Conservation (phyloP, 2,329 filamentous ascomycete species). For the Cadophora sp. region DNA sequence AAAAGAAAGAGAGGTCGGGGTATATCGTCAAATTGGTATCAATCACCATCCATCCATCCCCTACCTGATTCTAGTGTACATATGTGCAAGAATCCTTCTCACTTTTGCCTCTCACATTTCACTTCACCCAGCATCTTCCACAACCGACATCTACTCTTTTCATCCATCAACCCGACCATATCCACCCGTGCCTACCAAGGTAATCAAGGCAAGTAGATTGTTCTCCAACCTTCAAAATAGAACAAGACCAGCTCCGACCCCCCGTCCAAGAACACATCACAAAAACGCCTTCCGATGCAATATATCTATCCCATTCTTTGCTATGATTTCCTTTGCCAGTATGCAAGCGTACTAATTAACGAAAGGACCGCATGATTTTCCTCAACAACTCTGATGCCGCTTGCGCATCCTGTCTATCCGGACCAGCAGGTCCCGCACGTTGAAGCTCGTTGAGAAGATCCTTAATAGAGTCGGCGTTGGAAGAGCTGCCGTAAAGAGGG, state of each 20-base stretch:
- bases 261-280: slow-evolving; percentile 4
- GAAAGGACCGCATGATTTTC: slow-evolving; percentile 50
- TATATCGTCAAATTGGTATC: slow-evolving; percentile 21
- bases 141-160: background rate
- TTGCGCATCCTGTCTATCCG: slow-evolving; percentile 45
- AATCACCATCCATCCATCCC: background rate
- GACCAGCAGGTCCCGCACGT: slow-evolving; percentile 8
- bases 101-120: slow-evolving; percentile 6
- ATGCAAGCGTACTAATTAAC: slow-evolving; percentile 40
- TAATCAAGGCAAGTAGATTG: background rate
- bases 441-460: slow-evolving; percentile 53
- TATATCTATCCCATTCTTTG: slow-evolving; percentile 9
- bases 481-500: slow-evolving; percentile 64
- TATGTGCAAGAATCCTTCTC: slow-evolving; percentile 19
- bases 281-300: slow-evolving; percentile 12
- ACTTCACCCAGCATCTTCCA: background rate
- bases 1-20: background rate
- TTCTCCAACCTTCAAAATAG: slow-evolving; percentile 2
- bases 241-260: slow-evolving; percentile 11
- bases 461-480: slow-evolving; percentile 57
- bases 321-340: background rate
- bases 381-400: slow-evolving; percentile 50
- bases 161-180: background rate
- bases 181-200: background rate
- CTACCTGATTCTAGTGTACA: slow-evolving; percentile 19